Conservation (phyloP, 1,139 yeast species). For the Sugiyamaella paludigena region DNA sequence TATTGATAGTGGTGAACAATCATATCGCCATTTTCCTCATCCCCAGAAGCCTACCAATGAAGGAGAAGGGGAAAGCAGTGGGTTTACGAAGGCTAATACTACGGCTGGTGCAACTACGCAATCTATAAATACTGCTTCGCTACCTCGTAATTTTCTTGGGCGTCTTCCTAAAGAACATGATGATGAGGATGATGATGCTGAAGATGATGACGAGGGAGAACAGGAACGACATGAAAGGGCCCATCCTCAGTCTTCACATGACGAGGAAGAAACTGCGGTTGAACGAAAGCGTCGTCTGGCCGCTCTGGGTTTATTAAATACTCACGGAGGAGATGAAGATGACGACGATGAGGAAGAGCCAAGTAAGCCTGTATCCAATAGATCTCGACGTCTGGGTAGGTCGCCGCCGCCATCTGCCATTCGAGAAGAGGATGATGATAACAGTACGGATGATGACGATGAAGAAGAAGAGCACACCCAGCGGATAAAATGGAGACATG, state of each 20-base stretch:
- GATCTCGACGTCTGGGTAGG: conserved; percentile 3
- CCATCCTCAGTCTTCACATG: conserved; percentile 23
- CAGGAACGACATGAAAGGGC: not conserved
- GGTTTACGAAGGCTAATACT: not conserved
- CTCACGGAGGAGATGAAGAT: conserved; percentile 25
- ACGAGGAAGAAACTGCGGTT: conserved; percentile 40
- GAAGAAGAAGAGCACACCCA: conserved; percentile 17
- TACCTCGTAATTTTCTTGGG: conserved; percentile 26
- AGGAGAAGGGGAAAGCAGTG: too few species aligned
- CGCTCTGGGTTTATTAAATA: conserved; percentile 66
- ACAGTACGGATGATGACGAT: conserved; percentile 22
- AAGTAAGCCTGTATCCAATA: not conserved
- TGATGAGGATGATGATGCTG: conserved; percentile 25
- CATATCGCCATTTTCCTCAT: not conserved
- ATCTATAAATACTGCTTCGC: not conserved
- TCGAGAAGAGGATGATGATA: conserved; percentile 26
- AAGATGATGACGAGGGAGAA: conserved; percentile 13
- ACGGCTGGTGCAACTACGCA: not conserved
- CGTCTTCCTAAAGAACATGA: conserved; percentile 29
- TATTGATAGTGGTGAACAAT: conserved; percentile 7
- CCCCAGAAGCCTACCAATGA: not conserved
- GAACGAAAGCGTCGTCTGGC: conserved; percentile 77
- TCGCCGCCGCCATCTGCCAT: conserved; percentile 17
- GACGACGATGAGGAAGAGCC: conserved; percentile 7
- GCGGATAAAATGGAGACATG: conserved; percentile 24